Evolutionary conservation across 1,284 basidiomycete species (phyloP).

Genomic region (Pseudozyma sp.): DNA sequence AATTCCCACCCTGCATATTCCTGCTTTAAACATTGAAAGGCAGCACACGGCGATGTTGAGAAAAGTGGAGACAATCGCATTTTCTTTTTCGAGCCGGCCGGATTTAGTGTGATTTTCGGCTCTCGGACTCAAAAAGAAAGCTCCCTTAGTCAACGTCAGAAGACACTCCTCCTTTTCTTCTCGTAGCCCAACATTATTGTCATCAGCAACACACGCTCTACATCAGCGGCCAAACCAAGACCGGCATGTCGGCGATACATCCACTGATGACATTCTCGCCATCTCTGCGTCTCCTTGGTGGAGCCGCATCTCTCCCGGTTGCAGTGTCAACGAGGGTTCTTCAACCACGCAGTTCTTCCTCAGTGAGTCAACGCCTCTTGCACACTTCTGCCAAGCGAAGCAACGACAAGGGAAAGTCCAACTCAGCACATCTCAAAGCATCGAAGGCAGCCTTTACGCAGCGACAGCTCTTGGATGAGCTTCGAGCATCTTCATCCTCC

Average conservation of each 20-base stretch:
- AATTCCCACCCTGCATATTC: no score
- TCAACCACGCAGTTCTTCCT: not conserved
- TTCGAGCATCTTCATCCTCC: constrained; percentile 29
- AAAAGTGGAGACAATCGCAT: constrained; percentile 9
- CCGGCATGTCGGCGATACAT: constrained; percentile 2
- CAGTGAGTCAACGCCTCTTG: constrained; percentile 1
- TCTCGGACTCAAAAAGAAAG: constrained; percentile 12
- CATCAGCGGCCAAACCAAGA: not conserved
- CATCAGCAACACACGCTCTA: not conserved
- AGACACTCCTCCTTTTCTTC: not conserved
- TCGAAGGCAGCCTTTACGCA: constrained; percentile 42
- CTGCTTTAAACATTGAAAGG: no score
- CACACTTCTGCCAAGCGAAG: constrained; percentile 6
- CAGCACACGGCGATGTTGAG: not conserved
- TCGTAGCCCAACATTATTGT: not conserved
- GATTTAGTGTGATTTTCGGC: constrained; percentile 13
- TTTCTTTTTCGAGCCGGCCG: constrained; percentile 22
- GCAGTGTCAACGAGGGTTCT: constrained; percentile 12
- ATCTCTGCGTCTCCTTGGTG: constrained; percentile 13
- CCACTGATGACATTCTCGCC: constrained; percentile 15
- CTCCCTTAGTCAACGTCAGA: not conserved
- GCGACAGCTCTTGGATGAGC: constrained; percentile 46
- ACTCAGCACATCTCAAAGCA: constrained; percentile 15
- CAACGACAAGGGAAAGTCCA: constrained; percentile 10
- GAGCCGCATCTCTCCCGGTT: not conserved